Base-by-base conservation (phyloP, 768 basidiomycete genomes). In the Mycena olivaceomarginata region DNA sequence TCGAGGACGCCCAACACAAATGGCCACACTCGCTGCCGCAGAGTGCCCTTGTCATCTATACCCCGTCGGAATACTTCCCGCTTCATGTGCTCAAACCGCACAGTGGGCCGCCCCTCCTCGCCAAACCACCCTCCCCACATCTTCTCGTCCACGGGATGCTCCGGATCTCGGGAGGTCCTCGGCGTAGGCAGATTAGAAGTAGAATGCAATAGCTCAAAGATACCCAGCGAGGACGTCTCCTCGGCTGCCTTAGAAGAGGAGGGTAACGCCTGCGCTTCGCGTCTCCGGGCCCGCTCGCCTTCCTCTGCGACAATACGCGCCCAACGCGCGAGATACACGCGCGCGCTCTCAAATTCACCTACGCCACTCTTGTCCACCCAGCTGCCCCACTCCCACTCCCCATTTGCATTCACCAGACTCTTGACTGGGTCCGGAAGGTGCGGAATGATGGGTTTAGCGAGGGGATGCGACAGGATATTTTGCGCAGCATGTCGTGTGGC, bases 221-320 rank as follows among this genome's bases (percentile, higher is more conserved):
- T 93, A 0, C 97, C 97, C 40, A 97, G 84, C 1, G 94, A 93
- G 0, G 94, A 94, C 5, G 88, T 89, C 84, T 94, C 95, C 82
- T 93, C 93, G 20, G 84, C 89, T 15, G 87, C 81, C 5, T 89
- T 86, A 4, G 87, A 88, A 8, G 91, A 88, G 4, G 92, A 86
- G 5, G 92, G 92, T 15, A 95, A 80, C 0, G 91, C 88, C 82
- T 94, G 94, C 0, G 95, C 92, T 84, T 99, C 98, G 59, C 91
- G 90, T 78, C 93, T 87, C 57, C 98, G 90, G 7, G 97, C 93
- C 18, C 96, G 91, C 84, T 99, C 98, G 20, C 98, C 98, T 83
- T 99, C 98, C 85, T 99, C 98, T 2, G 98, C 98, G 1, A 99
- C 98, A 74, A 97, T 95, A 66, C 98, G 90, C 5, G 98, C 98